Conservation (phyloP, 1,139 yeast genomes). For the Geotrichum histeridarum region DNA sequence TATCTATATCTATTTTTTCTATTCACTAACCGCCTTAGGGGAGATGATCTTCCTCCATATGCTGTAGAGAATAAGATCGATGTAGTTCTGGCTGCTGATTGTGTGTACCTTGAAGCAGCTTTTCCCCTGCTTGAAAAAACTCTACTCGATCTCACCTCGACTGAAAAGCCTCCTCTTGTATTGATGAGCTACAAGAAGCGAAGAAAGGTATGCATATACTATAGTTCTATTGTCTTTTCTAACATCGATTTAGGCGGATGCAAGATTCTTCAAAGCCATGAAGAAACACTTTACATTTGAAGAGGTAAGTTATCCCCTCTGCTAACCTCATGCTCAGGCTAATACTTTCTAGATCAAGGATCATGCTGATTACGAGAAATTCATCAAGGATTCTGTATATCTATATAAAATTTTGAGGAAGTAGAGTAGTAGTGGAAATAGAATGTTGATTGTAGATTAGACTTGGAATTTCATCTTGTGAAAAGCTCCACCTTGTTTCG, state of each 20-base stretch:
- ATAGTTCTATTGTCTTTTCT: not conserved
- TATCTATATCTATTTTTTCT: not conserved
- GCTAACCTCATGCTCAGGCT: not conserved
- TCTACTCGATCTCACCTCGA: constrained; percentile 41
- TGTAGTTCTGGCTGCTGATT: constrained; percentile 52
- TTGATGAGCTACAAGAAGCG: constrained; percentile 50
- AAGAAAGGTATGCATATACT: constrained; percentile 37
- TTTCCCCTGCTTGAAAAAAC: constrained; percentile 50
- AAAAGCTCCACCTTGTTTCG: too few species aligned
- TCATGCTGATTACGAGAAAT: constrained; percentile 39
- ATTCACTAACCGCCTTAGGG: constrained; percentile 31
- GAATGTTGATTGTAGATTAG: not conserved
- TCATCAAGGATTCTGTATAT: constrained; percentile 40
- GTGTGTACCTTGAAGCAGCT: constrained; percentile 51
- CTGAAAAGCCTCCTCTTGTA: constrained; percentile 39
- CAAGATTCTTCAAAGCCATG: constrained; percentile 43
- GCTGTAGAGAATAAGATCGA: constrained; percentile 38
- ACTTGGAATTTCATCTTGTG: too few species aligned
- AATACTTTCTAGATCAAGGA: constrained; percentile 33
- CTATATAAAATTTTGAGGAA: constrained; percentile 40
- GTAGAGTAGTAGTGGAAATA: not conserved
- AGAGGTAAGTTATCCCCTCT: constrained; percentile 27
- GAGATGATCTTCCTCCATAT: constrained; percentile 41
- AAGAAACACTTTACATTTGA: constrained; percentile 22
- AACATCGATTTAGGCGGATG: constrained; percentile 40